phyloP scores from a whole-genome alignment of 2,329 filamentous ascomycete genomes.

The Cytospora mali region DNA sequence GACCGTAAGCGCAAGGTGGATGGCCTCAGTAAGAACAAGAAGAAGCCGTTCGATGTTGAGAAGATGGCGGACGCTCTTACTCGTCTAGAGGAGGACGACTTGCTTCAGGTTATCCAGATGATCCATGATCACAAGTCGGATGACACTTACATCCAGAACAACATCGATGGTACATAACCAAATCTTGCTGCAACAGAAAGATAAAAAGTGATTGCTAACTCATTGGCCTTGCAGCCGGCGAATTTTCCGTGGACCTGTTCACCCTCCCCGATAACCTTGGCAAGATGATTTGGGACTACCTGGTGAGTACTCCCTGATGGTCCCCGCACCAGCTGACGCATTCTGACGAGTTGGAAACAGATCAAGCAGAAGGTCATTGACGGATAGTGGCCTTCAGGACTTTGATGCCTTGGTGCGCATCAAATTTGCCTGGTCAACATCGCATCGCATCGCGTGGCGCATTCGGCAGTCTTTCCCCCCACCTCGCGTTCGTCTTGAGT shows the following conservation, averaged over 20 bases:
- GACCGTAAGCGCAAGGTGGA: conserved; percentile 66
- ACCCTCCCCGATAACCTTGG: conserved; percentile 89
- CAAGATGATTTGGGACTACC: conserved; percentile 94
- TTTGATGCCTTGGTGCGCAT: neutral
- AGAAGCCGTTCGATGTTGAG: conserved; percentile 80
- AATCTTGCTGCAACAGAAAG: conserved; percentile 17
- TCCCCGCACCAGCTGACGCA: no score
- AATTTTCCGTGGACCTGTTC: conserved; percentile 98
- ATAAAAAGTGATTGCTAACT: neutral
- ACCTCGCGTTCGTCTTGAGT: neutral
- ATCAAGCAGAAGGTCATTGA: conserved; percentile 26
- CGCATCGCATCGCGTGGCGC: neutral
- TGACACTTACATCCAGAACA: conserved; percentile 96
- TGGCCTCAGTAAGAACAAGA: conserved; percentile 75
- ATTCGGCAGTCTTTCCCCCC: neutral
- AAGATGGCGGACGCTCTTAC: conserved; percentile 92
- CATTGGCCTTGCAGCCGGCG: conserved; percentile 65
- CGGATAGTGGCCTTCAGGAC: neutral
- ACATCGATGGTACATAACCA: conserved; percentile 80
- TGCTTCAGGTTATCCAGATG: conserved; percentile 94
- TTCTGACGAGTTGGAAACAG: conserved; percentile 9
- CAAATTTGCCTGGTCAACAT: neutral
- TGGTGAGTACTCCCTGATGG: conserved; percentile 44
- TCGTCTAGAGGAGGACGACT: conserved; percentile 87
- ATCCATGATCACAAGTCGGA: conserved; percentile 95